Conservation (phyloP, 2,329 filamentous ascomycete genomes). For the Fusarium sulawesiense region DNA sequence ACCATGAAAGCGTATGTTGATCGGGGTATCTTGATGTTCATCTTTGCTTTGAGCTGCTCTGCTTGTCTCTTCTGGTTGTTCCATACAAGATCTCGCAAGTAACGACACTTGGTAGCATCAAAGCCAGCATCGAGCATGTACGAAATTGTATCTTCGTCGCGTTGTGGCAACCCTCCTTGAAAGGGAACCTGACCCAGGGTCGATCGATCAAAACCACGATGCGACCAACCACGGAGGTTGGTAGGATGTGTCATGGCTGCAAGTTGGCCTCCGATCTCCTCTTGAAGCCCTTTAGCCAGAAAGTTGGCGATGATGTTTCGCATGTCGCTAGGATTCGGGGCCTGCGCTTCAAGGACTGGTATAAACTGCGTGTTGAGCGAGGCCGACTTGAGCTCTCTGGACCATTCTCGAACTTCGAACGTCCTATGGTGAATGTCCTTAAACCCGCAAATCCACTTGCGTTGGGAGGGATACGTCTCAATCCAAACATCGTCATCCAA, state of each 20-base stretch:
- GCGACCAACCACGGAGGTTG: constrained; percentile 66
- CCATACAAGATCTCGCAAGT: constrained; percentile 61
- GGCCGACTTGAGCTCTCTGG: constrained; percentile 55
- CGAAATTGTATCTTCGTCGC: constrained; percentile 63
- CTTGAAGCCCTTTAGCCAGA: constrained; percentile 61
- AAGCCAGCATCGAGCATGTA: constrained; percentile 72
- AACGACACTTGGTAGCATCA: constrained; percentile 58
- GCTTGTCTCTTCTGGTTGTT: constrained; percentile 64
- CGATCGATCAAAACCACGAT: constrained; percentile 56
- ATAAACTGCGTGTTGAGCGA: constrained; percentile 76
- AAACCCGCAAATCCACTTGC: constrained; percentile 71
- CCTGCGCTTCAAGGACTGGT: constrained; percentile 72
- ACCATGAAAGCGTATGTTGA: constrained; percentile 75
- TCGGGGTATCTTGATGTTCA: constrained; percentile 70
- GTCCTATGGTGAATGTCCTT: constrained; percentile 65
- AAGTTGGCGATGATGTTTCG: constrained; percentile 60
- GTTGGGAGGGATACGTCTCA: constrained; percentile 72
- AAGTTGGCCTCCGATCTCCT: constrained; percentile 64
- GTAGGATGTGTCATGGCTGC: constrained; percentile 62
- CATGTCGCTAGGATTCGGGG: constrained; percentile 59
- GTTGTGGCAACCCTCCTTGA: constrained; percentile 62
- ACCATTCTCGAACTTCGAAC: constrained; percentile 69
- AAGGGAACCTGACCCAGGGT: constrained; percentile 56
- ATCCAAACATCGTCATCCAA: constrained; percentile 69
- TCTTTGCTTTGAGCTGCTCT: constrained; percentile 62